Evolutionary conservation across 108 stramenopile genomes (phyloP).

Genomic region (Cyclotella baltica): DNA sequence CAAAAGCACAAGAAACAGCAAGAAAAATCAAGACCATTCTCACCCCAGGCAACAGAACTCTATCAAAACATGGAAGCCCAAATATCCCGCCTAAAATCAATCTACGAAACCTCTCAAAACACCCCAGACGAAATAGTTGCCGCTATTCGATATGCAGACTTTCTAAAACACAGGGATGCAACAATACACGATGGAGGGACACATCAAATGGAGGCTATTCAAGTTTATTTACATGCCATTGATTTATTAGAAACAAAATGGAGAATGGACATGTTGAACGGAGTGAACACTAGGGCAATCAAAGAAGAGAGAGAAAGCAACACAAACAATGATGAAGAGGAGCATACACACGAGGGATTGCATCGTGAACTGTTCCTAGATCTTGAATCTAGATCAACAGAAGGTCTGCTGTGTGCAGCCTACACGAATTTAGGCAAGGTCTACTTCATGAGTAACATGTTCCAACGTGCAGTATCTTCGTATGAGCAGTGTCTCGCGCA

Average conservation of each 20-base stretch:
- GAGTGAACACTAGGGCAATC: constrained; percentile 34
- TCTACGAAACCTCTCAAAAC: constrained; percentile 27
- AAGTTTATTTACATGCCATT: constrained; percentile 59
- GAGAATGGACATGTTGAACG: constrained; percentile 28
- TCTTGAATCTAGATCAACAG: constrained; percentile 60
- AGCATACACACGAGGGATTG: constrained; percentile 30
- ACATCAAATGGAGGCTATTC: constrained; percentile 69
- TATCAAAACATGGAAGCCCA: constrained; percentile 51
- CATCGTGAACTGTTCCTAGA: constrained; percentile 66
- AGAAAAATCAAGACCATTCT: not conserved
- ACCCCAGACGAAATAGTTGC: constrained; percentile 24
- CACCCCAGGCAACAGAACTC: constrained; percentile 24
- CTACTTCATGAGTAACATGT: constrained; percentile 89
- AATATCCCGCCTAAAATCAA: constrained; percentile 14
- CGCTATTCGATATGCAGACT: constrained; percentile 67
- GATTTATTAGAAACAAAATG: constrained; percentile 34
- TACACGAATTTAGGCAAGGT: constrained; percentile 66
- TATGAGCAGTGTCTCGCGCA: constrained; percentile 64
- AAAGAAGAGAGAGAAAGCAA: constrained; percentile 31
- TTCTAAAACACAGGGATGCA: constrained; percentile 65
- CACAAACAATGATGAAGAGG: constrained; percentile 9
- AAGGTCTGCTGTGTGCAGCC: constrained; percentile 68
- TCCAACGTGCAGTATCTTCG: constrained; percentile 70
- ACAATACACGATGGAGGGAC: constrained; percentile 83
- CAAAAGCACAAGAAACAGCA: not conserved